Conservation (phyloP, 2,329 filamentous ascomycete genomes). For the Pseudogymnoascus sp. region DNA sequence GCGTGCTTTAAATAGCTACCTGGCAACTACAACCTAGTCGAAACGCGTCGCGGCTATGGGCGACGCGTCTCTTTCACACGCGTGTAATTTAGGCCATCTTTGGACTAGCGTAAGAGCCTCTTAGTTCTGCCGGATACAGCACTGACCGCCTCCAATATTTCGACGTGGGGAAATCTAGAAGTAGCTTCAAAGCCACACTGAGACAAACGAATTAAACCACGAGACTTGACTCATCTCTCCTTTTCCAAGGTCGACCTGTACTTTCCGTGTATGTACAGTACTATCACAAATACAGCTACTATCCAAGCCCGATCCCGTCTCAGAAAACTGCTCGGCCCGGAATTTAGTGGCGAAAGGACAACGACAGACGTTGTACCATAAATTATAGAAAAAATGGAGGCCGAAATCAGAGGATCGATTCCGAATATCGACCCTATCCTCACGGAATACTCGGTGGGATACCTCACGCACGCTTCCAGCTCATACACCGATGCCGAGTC, state of each 20-base stretch:
- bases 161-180: slow-evolving; percentile 7
- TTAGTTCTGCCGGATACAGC: slow-evolving; percentile 9
- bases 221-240: slow-evolving; percentile 6
- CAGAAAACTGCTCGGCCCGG: not conserved
- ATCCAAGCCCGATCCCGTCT: not conserved
- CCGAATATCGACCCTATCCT: slow-evolving; percentile 82
- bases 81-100: slow-evolving; percentile 3
- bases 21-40: not conserved
- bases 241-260: not conserved
- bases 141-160: slow-evolving; percentile 9
- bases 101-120: not conserved
- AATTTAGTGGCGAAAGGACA: not conserved
- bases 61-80: not conserved
- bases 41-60: slow-evolving; percentile 1
- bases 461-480: slow-evolving; percentile 86
- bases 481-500: slow-evolving; percentile 69
- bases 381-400: slow-evolving; percentile 57
- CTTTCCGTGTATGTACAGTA: not conserved
- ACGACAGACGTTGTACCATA: not conserved
- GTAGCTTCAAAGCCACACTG: not conserved
- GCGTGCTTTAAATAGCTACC: slow-evolving; percentile 6
- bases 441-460: slow-evolving; percentile 88
- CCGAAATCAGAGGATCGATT: slow-evolving; percentile 75
- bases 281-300: slow-evolving; percentile 3
- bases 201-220: slow-evolving; percentile 1